Base-by-base conservation (phyloP, 352 stramenopile species). In the Globisporangium spinosum region DNA sequence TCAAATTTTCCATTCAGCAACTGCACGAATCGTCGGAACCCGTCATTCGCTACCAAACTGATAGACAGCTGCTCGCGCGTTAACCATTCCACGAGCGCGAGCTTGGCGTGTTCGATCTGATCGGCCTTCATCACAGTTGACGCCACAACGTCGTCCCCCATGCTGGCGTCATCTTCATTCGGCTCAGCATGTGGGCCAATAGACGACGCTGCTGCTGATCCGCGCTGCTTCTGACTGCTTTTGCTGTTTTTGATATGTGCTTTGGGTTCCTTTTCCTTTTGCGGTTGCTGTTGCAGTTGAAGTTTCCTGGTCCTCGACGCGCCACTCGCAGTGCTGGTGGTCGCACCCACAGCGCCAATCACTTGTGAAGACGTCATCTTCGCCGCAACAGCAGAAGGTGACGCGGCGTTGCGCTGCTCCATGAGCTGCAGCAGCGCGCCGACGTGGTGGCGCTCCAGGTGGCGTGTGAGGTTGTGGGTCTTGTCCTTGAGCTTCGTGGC, bases 401-500 rank as follows among this genome's bases (percentile, higher is more conserved):
- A 74, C 6, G 71, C 69, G 6, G 73, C 61, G 4, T 66, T 71
- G 20, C 77, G 80, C 55, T 88, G 80, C 59, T 83, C 80, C 34
- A 88, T 54, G 25, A 86, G 25, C 75, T 85, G 79, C 40, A 84
- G 54, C 55, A 88, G 59, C 2, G 80, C 80, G 2, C 68, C 78
- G 25, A 77, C 67, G 64, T 86, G 80, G 49, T 86, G 80, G 25
- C 80, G 74, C 70, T 88, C 80, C 51, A 86, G 56, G 65, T 88
- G 80, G 0, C 78, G 80, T 67, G 76, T 88, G n/a, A 88, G 76
- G 66, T 85, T 86, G 70, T 88, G 80, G 29, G 80, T 88, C 71
- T 86, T 88, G 72, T 88, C 79, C 70, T 86, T 88, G 60, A 88
- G 74, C 49, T 75, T 76, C 58, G 72, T 70, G 23, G 58, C 38